Percentiles rank a stretch among this genome's conserved stretches.
These are phyloP conservation scores for Coemansia sp. DNA, from an alignment of 192 early-diverging fungal genomes.

Conservation along the genomic window DNA sequence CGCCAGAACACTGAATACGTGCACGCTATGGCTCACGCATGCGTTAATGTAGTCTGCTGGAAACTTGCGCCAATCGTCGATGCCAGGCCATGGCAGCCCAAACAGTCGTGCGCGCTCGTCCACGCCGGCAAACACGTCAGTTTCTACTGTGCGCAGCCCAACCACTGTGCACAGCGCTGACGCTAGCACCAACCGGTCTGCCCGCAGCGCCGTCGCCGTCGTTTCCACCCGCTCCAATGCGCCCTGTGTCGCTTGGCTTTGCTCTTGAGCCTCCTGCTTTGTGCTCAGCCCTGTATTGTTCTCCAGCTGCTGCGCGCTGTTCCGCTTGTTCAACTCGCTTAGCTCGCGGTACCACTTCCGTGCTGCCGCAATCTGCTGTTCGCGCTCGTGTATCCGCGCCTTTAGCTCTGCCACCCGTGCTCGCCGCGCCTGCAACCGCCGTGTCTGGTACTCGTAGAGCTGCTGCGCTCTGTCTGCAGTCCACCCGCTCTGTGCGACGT, in stretches of 20 bases:
- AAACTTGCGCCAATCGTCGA: conserved; percentile 49
- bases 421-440: conserved; percentile 19
- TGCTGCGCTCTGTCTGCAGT: conserved; percentile 6
- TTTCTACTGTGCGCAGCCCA: conserved; percentile 33
- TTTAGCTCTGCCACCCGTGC: conserved; percentile 28
- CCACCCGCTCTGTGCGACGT: background rate
- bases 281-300: background rate
- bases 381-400: conserved; percentile 21
- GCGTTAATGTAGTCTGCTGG: conserved; percentile 53
- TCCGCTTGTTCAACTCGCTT: background rate
- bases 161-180: conserved; percentile 43
- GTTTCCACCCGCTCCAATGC: conserved; percentile 9
- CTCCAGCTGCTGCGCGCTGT: background rate
- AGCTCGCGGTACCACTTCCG: conserved; percentile 15
- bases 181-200: conserved; percentile 36
- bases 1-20: conserved; percentile 45
- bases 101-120: conserved; percentile 32
- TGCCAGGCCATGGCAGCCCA: conserved; percentile 52
- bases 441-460: conserved; percentile 32
- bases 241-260: background rate
- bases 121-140: conserved; percentile 29
- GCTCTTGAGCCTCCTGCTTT: background rate
- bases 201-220: conserved; percentile 16
- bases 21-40: conserved; percentile 46
- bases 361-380: conserved; percentile 32